Conservation (phyloP, 768 basidiomycete species). For the Phanerochaete sordida region DNA sequence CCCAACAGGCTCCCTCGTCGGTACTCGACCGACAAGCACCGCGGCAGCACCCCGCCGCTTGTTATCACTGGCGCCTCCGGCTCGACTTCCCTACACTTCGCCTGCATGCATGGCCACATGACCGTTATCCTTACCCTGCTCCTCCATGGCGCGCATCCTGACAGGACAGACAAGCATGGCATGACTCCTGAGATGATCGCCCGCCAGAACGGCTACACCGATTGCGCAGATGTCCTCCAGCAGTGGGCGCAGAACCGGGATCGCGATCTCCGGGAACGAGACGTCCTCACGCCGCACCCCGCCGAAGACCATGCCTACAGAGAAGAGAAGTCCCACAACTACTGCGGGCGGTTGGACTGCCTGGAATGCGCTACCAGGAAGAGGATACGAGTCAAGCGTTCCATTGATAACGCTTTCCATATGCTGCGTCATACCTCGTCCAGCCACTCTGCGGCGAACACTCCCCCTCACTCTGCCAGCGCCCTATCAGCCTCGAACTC, state of each 20-base stretch:
- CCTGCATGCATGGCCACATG: slow-evolving; percentile 90
- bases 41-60: slow-evolving; percentile 48
- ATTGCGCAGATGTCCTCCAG: slow-evolving; percentile 71
- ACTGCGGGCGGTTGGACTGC: slow-evolving; percentile 14
- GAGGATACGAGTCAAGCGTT: slow-evolving; percentile 71
- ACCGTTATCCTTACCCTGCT: slow-evolving; percentile 76
- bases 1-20: slow-evolving; percentile 60
- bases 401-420: slow-evolving; percentile 67
- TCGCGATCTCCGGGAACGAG: slow-evolving; percentile 54
- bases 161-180: slow-evolving; percentile 87
- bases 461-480: slow-evolving; percentile 13
- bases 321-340: slow-evolving; percentile 7
- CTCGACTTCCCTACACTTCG: slow-evolving; percentile 94
- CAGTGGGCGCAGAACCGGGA: slow-evolving; percentile 65
- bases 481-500: slow-evolving; percentile 4
- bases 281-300: slow-evolving; percentile 20
- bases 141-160: slow-evolving; percentile 77
- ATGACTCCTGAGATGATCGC: slow-evolving; percentile 85
- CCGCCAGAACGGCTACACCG: slow-evolving; percentile 72
- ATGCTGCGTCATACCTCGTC: slow-evolving; percentile 36
- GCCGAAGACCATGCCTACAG: slow-evolving; percentile 14
- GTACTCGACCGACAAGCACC: slow-evolving; percentile 66
- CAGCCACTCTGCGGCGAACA: slow-evolving; percentile 21
- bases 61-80: slow-evolving; percentile 77
- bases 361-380: slow-evolving; percentile 17